phyloP scores from a whole-genome alignment of 805 yeast genomes.

The Hanseniaspora taiwanica region DNA sequence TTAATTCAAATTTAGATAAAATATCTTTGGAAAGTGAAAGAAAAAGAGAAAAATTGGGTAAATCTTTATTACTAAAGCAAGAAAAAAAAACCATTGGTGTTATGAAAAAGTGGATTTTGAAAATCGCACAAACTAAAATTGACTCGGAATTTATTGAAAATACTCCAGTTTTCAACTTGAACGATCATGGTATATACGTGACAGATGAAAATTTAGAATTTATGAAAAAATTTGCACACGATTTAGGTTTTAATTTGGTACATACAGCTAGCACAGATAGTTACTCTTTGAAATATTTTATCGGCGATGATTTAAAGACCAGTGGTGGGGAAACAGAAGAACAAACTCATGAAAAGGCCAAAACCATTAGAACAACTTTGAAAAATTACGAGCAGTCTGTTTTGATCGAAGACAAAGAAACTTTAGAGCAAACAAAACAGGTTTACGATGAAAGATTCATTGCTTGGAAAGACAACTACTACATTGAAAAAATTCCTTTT shows the following conservation, averaged over 20 bases:
- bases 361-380: constrained; percentile 37
- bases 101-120: constrained; percentile 35
- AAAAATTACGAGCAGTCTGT: constrained; percentile 54
- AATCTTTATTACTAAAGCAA: constrained; percentile 48
- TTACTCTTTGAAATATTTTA: constrained; percentile 49
- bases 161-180: constrained; percentile 32
- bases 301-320: constrained; percentile 28
- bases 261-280: constrained; percentile 46
- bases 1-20: constrained; percentile 70
- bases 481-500: constrained; percentile 66
- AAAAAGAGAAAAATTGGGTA: constrained; percentile 53
- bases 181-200: constrained; percentile 18
- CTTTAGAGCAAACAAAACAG: constrained; percentile 35
- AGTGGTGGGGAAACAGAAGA: constrained; percentile 51
- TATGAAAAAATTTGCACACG: constrained; percentile 49
- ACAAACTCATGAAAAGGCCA: constrained; percentile 41
- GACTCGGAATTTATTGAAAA: constrained; percentile 14
- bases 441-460: constrained; percentile 63
- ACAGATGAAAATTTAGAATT: constrained; percentile 42
- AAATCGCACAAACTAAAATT: constrained; percentile 16
- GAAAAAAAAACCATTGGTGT: constrained; percentile 62
- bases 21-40: constrained; percentile 61
- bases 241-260: constrained; percentile 50
- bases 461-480: constrained; percentile 77
- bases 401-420: constrained; percentile 43